Evolutionary conservation across 176 grass and related monocot genomes (phyloP).

Genomic region (Aegilops bicornis): DNA sequence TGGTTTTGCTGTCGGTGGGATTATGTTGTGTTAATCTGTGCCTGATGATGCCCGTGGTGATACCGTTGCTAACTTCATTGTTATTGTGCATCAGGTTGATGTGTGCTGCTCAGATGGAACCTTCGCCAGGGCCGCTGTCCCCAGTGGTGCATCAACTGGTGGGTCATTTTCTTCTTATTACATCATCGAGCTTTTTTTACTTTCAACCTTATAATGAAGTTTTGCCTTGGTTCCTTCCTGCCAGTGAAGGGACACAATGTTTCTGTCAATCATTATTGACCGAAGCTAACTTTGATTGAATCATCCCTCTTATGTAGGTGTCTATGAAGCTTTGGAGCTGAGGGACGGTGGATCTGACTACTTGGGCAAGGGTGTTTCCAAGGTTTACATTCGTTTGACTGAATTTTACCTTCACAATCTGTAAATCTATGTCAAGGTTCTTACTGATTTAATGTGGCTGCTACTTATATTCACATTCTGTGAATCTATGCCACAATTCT

Average conservation of each 20-base stretch:
- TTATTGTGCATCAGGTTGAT: slow-evolving; percentile 46
- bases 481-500: no score
- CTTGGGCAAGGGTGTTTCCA: slow-evolving; percentile 80
- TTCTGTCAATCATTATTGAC: not conserved
- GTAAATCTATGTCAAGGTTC: not conserved
- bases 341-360: slow-evolving; percentile 90
- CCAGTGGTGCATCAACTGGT: slow-evolving; percentile 95
- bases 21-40: no score
- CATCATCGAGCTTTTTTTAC: no score
- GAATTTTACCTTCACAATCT: not conserved
- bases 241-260: no score
- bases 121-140: slow-evolving; percentile 73
- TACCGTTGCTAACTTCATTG: not conserved
- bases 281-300: not conserved
- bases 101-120: slow-evolving; percentile 67
- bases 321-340: slow-evolving; percentile 85
- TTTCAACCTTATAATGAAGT: no score
- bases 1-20: no score
- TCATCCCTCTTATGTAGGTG: slow-evolving; percentile 37
- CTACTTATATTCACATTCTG: no score
- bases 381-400: slow-evolving; percentile 37
- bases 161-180: not conserved
- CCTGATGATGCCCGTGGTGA: no score
- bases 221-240: no score
- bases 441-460: no score